phyloP scores from a whole-genome alignment of 2,329 filamentous ascomycete species.

The Tolypocladium tundrense region DNA sequence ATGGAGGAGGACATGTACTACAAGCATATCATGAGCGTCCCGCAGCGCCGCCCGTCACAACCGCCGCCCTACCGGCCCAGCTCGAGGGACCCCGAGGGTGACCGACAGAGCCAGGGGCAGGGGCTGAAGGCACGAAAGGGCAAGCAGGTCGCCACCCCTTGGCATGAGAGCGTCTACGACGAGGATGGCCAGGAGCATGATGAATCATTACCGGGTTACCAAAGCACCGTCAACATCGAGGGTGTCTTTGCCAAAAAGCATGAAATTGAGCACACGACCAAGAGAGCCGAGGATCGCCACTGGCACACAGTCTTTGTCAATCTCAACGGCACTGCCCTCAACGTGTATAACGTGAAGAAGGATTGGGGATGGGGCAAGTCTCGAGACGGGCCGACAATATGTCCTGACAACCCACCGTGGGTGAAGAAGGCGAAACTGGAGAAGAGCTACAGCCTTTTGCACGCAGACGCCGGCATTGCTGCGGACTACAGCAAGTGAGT shows the following conservation, averaged over 20 bases:
- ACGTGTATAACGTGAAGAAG: slow-evolving; percentile 53
- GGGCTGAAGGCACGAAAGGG: slow-evolving; percentile 4
- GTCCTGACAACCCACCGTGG: slow-evolving; percentile 40
- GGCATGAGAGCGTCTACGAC: slow-evolving; percentile 1
- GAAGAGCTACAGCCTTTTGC: slow-evolving; percentile 60
- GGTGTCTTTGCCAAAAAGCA: slow-evolving; percentile 52
- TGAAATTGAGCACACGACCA: slow-evolving; percentile 55
- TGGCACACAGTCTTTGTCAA: slow-evolving; percentile 55
- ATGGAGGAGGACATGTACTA: slow-evolving; percentile 47
- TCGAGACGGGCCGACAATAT: slow-evolving; percentile 36
- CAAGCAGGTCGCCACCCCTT: slow-evolving; percentile 7
- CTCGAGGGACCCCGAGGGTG: slow-evolving; percentile 2
- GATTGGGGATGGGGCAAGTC: slow-evolving; percentile 40
- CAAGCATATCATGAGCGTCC: slow-evolving; percentile 37
- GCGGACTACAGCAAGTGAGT: slow-evolving; percentile 60
- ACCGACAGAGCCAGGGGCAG: background rate
- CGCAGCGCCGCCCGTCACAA: slow-evolving; percentile 31
- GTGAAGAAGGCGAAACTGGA: slow-evolving; percentile 46
- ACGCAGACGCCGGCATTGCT: slow-evolving; percentile 66
- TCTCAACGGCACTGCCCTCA: slow-evolving; percentile 58
- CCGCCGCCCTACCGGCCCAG: slow-evolving; percentile 34
- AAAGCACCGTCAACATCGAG: slow-evolving; percentile 43
- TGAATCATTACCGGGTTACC: slow-evolving; percentile 39
- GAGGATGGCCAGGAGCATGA: slow-evolving; percentile 29
- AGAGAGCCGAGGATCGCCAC: slow-evolving; percentile 49